Evolutionary conservation across 2,329 filamentous ascomycete species (phyloP).

Genomic region (Monosporascus sp.): DNA sequence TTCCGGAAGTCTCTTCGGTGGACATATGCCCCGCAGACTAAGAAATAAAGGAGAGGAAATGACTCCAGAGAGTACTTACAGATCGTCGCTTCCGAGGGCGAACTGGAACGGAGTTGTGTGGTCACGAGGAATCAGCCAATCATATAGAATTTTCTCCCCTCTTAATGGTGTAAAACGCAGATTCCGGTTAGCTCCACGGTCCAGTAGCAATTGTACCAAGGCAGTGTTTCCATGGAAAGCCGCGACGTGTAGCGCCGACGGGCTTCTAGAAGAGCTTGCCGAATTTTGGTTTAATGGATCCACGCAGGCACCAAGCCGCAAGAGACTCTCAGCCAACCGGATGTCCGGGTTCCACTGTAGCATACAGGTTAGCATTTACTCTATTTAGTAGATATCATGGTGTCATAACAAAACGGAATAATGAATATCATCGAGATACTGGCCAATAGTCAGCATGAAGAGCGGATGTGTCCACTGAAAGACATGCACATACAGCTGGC

Average conservation of each 20-base stretch:
- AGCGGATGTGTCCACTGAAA: too few species aligned
- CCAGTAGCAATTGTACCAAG: constrained; percentile 1
- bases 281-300: not conserved
- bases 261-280: not conserved
- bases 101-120: constrained; percentile 3
- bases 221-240: constrained; percentile 1
- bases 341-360: constrained; percentile 5
- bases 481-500: too few species aligned
- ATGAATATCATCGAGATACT: too few species aligned
- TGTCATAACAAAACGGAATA: too few species aligned
- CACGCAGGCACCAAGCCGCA: not conserved
- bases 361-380: too few species aligned
- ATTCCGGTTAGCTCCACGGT: not conserved
- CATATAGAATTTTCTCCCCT: too few species aligned
- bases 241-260: constrained; percentile 4
- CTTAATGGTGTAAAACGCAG: not conserved
- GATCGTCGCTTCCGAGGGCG: constrained; percentile 1
- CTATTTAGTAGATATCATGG: too few species aligned
- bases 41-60: too few species aligned
- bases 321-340: constrained; percentile 2
- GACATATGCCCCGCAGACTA: too few species aligned
- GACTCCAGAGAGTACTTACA: too few species aligned
- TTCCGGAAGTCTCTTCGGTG: too few species aligned
- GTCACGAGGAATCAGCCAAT: not conserved
- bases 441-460: too few species aligned